Conservation (phyloP, 2,329 filamentous ascomycete species). For the Neonectria magnoliae region DNA sequence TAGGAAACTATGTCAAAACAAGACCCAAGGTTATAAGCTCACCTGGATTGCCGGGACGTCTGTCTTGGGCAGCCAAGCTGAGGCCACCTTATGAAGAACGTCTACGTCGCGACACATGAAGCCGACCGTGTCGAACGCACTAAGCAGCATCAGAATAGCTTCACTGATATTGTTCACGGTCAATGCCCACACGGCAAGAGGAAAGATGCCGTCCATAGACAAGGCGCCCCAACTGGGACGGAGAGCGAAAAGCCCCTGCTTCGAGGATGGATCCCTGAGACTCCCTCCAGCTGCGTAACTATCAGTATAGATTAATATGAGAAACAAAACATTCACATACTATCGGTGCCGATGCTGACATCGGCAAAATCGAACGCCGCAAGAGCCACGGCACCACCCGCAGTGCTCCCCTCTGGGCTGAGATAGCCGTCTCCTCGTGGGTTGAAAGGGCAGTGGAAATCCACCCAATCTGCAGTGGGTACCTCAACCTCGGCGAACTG, state of each 20-base stretch:
- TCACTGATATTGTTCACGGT: neutral
- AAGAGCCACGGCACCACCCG: conserved; percentile 41
- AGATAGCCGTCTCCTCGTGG: conserved; percentile 45
- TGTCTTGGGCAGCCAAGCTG: neutral
- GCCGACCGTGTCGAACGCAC: neutral
- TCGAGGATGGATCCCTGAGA: neutral
- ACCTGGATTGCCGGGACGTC: neutral
- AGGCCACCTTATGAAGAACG: neutral
- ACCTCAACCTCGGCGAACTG: conserved; percentile 53
- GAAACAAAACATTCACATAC: neutral
- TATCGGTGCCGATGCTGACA: conserved; percentile 33
- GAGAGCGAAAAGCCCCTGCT: neutral
- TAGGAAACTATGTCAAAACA: neutral
- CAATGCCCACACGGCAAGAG: neutral
- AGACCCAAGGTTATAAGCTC: neutral
- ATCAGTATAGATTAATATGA: neutral
- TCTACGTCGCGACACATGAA: neutral
- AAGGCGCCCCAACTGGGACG: neutral
- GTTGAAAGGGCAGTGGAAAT: conserved; percentile 43
- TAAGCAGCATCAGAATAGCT: neutral
- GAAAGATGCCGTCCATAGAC: neutral
- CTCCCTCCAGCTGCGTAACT: neutral
- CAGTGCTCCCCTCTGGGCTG: conserved; percentile 39
- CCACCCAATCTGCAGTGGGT: conserved; percentile 57
- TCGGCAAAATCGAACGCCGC: conserved; percentile 46